These are phyloP conservation scores for Paracamarosporium sp. DNA, from an alignment of 2,329 filamentous ascomycete species.

Conservation along the genomic window DNA sequence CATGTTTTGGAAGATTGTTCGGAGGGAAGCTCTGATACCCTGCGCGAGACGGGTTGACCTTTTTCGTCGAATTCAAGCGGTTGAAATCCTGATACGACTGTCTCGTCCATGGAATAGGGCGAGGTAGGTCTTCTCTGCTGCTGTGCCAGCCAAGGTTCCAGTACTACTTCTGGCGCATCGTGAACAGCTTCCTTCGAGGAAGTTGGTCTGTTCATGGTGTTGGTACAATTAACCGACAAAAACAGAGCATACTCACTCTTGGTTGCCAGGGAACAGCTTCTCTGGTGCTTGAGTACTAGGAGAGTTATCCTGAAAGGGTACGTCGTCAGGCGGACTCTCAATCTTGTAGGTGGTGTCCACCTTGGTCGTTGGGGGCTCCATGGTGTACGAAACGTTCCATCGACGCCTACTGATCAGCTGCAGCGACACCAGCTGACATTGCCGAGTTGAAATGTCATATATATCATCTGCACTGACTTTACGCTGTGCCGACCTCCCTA, in stretches of 20 bases:
- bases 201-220: slow-evolving; percentile 10
- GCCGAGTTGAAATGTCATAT: slow-evolving; percentile 8
- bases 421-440: slow-evolving; percentile 3
- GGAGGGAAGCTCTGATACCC: slow-evolving; percentile 9
- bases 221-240: neutral
- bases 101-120: slow-evolving; percentile 19
- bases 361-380: slow-evolving; percentile 10
- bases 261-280: slow-evolving; percentile 16
- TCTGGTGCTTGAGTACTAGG: slow-evolving; percentile 20
- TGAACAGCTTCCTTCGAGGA: slow-evolving; percentile 24
- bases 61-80: slow-evolving; percentile 19
- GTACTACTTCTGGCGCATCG: slow-evolving; percentile 23
- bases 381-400: slow-evolving; percentile 13
- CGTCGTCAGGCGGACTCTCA: slow-evolving; percentile 5
- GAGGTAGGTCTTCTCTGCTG: slow-evolving; percentile 11
- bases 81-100: slow-evolving; percentile 19
- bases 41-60: slow-evolving; percentile 9
- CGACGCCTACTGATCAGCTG: slow-evolving; percentile 8
- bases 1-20: slow-evolving; percentile 12
- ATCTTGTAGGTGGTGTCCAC: slow-evolving; percentile 20
- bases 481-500: slow-evolving; percentile 8
- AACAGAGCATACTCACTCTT: slow-evolving; percentile 6
- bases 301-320: slow-evolving; percentile 9
- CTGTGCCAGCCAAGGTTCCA: slow-evolving; percentile 11
- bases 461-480: slow-evolving; percentile 8